A percentile compares a stretch with the other conserved stretches of the same genome.
Evolutionary conservation across 73 alveolate genomes (phyloP).

Genomic region (Tetrahymena borealis): DNA sequence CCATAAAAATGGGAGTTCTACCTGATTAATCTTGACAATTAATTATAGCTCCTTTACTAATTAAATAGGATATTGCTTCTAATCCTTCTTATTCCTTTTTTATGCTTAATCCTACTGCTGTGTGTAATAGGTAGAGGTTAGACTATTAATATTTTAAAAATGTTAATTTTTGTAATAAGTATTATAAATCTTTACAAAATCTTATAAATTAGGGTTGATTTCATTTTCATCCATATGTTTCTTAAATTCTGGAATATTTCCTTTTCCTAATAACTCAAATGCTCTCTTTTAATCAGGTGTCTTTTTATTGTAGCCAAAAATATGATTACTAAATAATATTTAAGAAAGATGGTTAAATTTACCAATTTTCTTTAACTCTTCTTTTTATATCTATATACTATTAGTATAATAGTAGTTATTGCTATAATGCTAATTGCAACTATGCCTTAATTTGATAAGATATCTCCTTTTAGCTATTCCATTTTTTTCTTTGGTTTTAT

Average conservation of each 20-base stretch:
- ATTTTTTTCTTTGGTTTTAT: too few species aligned
- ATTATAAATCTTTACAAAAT: not conserved
- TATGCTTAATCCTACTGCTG: not conserved
- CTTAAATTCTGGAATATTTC: not conserved
- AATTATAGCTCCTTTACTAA: not conserved
- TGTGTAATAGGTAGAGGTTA: not conserved
- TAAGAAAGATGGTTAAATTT: not conserved
- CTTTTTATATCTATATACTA: not conserved
- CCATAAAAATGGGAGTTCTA: not conserved
- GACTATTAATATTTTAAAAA: not conserved
- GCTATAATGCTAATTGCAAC: too few species aligned
- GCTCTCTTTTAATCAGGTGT: not conserved
- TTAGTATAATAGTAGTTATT: not conserved
- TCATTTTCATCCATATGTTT: not conserved
- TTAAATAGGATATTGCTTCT: not conserved
- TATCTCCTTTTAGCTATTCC: too few species aligned
- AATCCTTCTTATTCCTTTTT: not conserved
- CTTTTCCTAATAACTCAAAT: not conserved
- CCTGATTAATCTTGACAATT: not conserved
- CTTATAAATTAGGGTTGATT: not conserved
- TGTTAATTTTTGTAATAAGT: not conserved
- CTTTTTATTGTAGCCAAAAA: not conserved
- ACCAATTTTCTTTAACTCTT: not conserved
- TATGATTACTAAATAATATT: not conserved
- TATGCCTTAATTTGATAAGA: too few species aligned